Evolutionary conservation across 2,329 filamentous ascomycete species (phyloP).

Genomic region (Dactylellina sp.): DNA sequence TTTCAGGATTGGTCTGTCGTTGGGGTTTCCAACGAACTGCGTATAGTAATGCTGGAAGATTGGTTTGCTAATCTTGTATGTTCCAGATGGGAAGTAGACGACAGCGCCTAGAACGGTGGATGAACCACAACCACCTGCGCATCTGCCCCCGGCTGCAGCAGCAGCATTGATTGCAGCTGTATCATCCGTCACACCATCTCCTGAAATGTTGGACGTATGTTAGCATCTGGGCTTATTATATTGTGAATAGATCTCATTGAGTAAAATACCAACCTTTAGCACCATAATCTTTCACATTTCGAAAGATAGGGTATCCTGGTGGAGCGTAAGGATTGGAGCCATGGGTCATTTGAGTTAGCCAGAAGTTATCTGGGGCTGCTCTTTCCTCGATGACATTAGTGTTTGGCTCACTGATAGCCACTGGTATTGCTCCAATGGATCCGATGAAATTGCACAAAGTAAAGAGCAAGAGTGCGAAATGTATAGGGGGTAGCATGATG

Average conservation of each 20-base stretch:
- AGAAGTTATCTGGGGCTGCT: constrained; percentile 40
- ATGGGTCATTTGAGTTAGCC: constrained; percentile 35
- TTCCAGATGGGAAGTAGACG: constrained; percentile 53
- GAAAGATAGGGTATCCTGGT: constrained; percentile 63
- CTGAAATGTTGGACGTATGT: constrained; percentile 20
- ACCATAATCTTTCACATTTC: constrained; percentile 65
- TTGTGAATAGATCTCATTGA: background rate
- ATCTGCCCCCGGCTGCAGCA: constrained; percentile 60
- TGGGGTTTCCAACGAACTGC: constrained; percentile 64
- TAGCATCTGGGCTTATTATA: constrained; percentile 7
- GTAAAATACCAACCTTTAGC: constrained; percentile 62
- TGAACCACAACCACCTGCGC: constrained; percentile 59
- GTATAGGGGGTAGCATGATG: no score
- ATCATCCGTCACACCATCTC: constrained; percentile 61
- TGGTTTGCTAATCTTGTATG: constrained; percentile 47
- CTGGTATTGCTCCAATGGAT: background rate
- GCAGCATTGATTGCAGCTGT: constrained; percentile 63
- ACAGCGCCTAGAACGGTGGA: constrained; percentile 56
- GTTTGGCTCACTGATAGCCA: background rate
- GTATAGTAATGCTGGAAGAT: constrained; percentile 60
- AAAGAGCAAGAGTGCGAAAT: background rate
- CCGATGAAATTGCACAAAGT: background rate
- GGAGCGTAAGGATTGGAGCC: constrained; percentile 29
- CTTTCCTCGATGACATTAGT: background rate
- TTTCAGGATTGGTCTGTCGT: constrained; percentile 78